Percentiles rank a stretch among this genome's conserved stretches.
phyloP scores from a whole-genome alignment of 228 moss, liverwort and hornwort species.

The Sphagnum magellanicum region DNA sequence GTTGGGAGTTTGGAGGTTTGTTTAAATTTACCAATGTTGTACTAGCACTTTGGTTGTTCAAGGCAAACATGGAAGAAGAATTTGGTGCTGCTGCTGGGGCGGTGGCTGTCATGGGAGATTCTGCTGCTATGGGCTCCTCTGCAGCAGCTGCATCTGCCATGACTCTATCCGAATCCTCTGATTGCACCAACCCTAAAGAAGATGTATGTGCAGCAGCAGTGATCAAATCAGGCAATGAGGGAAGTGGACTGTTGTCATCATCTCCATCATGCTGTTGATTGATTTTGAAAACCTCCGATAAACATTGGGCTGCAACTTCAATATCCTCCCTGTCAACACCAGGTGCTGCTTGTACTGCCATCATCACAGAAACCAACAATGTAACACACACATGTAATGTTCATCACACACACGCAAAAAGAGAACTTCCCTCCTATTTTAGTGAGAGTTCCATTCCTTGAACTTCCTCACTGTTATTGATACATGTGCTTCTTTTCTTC shows the following conservation, averaged over 20 bases:
- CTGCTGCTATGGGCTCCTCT: constrained; percentile 4
- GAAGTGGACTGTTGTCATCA: constrained; percentile 10
- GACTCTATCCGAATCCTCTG: neutral
- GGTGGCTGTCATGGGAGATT: neutral
- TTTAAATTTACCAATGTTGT: constrained; percentile 6
- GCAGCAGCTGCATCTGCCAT: neutral
- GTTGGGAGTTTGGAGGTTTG: too few species aligned
- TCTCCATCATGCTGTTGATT: constrained; percentile 4
- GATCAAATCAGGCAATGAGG: constrained; percentile 41
- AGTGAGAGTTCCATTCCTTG: too few species aligned
- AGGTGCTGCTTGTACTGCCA: constrained; percentile 35
- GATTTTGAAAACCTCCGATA: constrained; percentile 46
- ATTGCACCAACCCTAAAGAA: neutral
- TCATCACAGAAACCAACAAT: too few species aligned
- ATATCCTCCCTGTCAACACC: constrained; percentile 49
- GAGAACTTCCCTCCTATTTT: too few species aligned
- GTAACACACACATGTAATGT: too few species aligned
- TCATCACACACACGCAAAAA: too few species aligned
- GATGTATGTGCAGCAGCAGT: constrained; percentile 4
- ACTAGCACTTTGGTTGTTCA: neutral
- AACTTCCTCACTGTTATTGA: too few species aligned
- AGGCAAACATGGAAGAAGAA: too few species aligned
- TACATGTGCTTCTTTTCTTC: too few species aligned
- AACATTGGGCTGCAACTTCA: constrained; percentile 54
- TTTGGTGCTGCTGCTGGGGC: neutral